Base-by-base conservation (phyloP, 805 yeast genomes). In the Cyberlindnera japonica region DNA sequence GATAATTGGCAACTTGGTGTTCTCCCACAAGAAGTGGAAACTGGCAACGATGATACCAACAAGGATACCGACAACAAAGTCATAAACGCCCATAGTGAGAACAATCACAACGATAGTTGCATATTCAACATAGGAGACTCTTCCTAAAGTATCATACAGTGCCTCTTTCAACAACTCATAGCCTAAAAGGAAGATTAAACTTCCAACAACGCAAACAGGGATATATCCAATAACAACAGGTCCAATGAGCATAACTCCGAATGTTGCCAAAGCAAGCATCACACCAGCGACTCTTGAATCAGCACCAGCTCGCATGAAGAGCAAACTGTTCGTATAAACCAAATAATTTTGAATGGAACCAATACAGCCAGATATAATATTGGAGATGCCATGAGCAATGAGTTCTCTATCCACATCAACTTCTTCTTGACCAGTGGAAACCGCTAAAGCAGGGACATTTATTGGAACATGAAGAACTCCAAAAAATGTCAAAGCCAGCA, bases 391-490 rank as follows among this genome's bases (percentile, higher is more conserved):
- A 63, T 93, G 99, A 1, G 97, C 97, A 23, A 91, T 82, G 43
- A 93, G 72, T 63, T 93, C 99, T 43, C 90, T 73, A 61, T 93
- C 95, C 29, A 93, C 95, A 58, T 90, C 95, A 50, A 85, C 77
- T 33, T 71, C 65, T 61, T 85, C 93, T 74, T 85, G 82, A 3
- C 87, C 86, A 1, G 87, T 75, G 6, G 95, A 83, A 14, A 90
- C 93, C 0, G 98, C 97, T 34, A 93, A 70, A 0, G 99, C 98
- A 1, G 99, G 99, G 12, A 93, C 97, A 59, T 93, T 93, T 45
- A 93, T 93, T 4, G 99, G 99, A 10, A 93, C 99, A 55, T 93
- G 99, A 40, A 93, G 66, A 28, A 93, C 83, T 11, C 99, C 99
- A 56, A 93, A 93, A 58, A 93, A 93, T 0, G 98, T 90, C 48